These are phyloP conservation scores for Prosopis cineraria DNA, from an alignment of 306 rosid genomes.

Conservation along the genomic window DNA sequence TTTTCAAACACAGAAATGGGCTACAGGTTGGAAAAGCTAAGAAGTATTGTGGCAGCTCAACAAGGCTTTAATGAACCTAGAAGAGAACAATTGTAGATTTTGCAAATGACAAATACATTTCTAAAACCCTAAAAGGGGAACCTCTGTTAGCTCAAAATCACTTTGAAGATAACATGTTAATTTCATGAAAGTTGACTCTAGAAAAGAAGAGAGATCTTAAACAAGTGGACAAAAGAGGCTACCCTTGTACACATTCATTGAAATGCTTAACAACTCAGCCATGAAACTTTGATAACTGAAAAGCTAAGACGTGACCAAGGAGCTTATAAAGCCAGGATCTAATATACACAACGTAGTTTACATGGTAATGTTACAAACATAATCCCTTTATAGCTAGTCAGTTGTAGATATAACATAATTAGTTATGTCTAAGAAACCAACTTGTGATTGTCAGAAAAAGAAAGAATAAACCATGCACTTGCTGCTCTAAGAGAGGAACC, in stretches of 20 bases:
- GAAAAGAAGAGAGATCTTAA: neutral
- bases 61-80: neutral
- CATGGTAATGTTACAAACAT: neutral
- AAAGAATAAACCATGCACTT: constrained; percentile 21
- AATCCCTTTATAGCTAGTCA: constrained; percentile 1
- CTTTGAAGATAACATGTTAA: neutral
- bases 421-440: neutral
- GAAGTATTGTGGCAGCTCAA: neutral
- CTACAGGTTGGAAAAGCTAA: constrained; percentile 5
- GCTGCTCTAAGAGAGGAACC: constrained; percentile 13
- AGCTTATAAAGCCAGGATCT: constrained; percentile 4
- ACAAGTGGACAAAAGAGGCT: neutral
- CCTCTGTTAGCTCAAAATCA: neutral
- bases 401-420: neutral
- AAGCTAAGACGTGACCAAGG: neutral
- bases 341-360: neutral
- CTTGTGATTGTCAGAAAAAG: constrained; percentile 1
- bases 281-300: neutral
- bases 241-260: neutral
- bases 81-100: neutral
- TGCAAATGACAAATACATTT: constrained; percentile 4
- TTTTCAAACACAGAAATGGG: neutral
- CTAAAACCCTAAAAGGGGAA: neutral
- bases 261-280: neutral
- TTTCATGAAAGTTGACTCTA: neutral